A percentile compares a stretch with the other conserved stretches of the same genome.
Conservation (phyloP, 1,284 basidiomycete genomes). For the Grifola frondosa region DNA sequence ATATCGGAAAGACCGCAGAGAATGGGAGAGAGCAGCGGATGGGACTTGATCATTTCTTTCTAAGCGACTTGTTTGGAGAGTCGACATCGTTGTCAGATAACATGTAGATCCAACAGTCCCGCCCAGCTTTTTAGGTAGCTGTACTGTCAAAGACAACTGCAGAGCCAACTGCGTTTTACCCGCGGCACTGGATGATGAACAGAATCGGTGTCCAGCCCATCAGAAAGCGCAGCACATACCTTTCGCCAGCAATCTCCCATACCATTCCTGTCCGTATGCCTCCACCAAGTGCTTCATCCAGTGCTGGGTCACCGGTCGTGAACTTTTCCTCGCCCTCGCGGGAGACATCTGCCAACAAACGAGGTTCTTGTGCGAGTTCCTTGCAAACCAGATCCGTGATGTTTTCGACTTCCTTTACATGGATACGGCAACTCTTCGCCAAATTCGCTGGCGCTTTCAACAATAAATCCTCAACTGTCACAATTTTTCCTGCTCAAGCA, state of each 20-base stretch:
- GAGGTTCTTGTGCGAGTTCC: constrained; percentile 35
- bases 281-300: constrained; percentile 72
- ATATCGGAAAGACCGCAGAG: constrained; percentile 63
- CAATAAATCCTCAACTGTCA: constrained; percentile 49
- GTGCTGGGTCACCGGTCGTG: constrained; percentile 66
- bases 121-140: constrained; percentile 55
- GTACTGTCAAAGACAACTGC: constrained; percentile 74
- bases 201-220: neutral
- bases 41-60: constrained; percentile 51
- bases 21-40: constrained; percentile 47
- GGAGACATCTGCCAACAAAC: constrained; percentile 38
- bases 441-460: constrained; percentile 49
- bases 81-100: constrained; percentile 75
- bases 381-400: constrained; percentile 50
- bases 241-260: constrained; percentile 87
- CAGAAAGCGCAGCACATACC: constrained; percentile 44
- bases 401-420: constrained; percentile 45
- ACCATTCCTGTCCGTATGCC: constrained; percentile 76
- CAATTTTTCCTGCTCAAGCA: constrained; percentile 17
- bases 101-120: constrained; percentile 63
- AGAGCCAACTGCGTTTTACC: constrained; percentile 88
- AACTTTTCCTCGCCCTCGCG: constrained; percentile 43
- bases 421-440: constrained; percentile 51
- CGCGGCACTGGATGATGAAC: constrained; percentile 56
- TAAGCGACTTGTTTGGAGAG: constrained; percentile 68